Evolutionary conservation across 805 yeast species (phyloP), one percentile per base, ranked within the genome.

Genomic region (Ogataea salicorniae): DNA sequence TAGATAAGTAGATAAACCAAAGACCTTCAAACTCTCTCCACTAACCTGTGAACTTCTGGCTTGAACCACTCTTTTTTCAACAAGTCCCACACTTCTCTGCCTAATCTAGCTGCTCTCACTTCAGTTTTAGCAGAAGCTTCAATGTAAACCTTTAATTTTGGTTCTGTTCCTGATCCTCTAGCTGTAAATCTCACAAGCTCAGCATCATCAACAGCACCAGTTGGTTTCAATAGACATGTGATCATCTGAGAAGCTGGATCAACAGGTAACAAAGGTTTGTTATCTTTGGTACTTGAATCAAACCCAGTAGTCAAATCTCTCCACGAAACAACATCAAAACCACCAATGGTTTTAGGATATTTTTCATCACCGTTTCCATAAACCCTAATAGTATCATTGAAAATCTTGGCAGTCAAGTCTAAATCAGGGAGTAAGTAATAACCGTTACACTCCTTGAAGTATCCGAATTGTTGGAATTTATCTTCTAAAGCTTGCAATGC

Each of bases 141-240:
- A 34, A 92, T 83, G 67, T 92, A 92, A 0, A 92, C 87, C 64
- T 92, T 92, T 53, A 92, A 71, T 63, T 92, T 92, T 2, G 97
- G 97, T 64, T 92, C 99, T 0, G 99, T 92, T 11, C 99, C 99
- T 3, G 96, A 88, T 0, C 97, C 97, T 45, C 99, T 75, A 43
- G 87, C 81, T 0, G 98, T 91, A 60, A 91, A 83, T 34, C 95
- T 69, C 2, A 88, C 81, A 18, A 53, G 54, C 38, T 72, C 77
- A 11, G 34, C 50, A 1, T 39, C 54, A 2, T 58, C 64, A 6
- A 45, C 34, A 6, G 50, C 41, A 2, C 48, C 51, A 2, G 53
- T 49, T 3, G 63, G 57, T 26, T 51, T 53, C 20, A 88, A 67
- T 22, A 66, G 64, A 1, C 76, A 83, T 0, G 97, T 90, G 53